These are phyloP conservation scores for Aspergillus sp. DNA, from an alignment of 2,329 filamentous ascomycete species.

Conservation along the genomic window DNA sequence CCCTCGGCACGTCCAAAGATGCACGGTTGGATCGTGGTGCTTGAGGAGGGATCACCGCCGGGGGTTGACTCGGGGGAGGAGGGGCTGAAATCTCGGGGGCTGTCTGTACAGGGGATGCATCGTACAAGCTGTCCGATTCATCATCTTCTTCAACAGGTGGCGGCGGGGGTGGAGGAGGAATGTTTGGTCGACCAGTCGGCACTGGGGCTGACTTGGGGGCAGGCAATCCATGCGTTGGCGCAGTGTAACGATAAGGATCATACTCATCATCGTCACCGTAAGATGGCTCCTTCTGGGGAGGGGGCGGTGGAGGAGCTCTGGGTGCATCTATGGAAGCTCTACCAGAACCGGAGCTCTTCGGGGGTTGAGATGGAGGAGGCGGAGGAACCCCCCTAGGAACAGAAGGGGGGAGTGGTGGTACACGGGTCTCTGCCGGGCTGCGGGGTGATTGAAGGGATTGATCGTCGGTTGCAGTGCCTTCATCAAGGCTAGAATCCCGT, in stretches of 20 bases:
- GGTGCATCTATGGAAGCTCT: slow-evolving; percentile 33
- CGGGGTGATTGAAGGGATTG: slow-evolving; percentile 50
- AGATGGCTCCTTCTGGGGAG: slow-evolving; percentile 46
- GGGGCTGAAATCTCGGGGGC: slow-evolving; percentile 38
- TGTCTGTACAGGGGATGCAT: slow-evolving; percentile 40
- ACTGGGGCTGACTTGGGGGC: slow-evolving; percentile 27
- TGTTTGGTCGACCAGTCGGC: slow-evolving; percentile 20
- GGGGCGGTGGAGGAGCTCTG: slow-evolving; percentile 44
- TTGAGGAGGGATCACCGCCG: slow-evolving; percentile 46
- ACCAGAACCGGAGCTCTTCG: slow-evolving; percentile 39
- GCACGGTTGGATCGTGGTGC: slow-evolving; percentile 50
- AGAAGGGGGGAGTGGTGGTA: slow-evolving; percentile 54
- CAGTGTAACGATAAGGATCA: slow-evolving; percentile 53
- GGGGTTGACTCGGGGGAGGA: slow-evolving; percentile 36
- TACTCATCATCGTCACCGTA: slow-evolving; percentile 54
- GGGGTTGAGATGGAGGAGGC: slow-evolving; percentile 63
- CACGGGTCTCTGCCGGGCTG: slow-evolving; percentile 38
- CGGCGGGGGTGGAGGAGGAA: slow-evolving; percentile 24
- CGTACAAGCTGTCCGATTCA: slow-evolving; percentile 49
- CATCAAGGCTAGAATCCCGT: slow-evolving; percentile 74
- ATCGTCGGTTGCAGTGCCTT: slow-evolving; percentile 59
- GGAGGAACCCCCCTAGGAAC: slow-evolving; percentile 64
- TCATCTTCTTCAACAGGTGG: slow-evolving; percentile 32
- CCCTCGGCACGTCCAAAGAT: slow-evolving; percentile 65
- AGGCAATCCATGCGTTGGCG: slow-evolving; percentile 34